Evolutionary conservation across 345 rosid species (phyloP), one percentile per base, ranked within the genome.

Genomic region (Aurinia saxatilis): DNA sequence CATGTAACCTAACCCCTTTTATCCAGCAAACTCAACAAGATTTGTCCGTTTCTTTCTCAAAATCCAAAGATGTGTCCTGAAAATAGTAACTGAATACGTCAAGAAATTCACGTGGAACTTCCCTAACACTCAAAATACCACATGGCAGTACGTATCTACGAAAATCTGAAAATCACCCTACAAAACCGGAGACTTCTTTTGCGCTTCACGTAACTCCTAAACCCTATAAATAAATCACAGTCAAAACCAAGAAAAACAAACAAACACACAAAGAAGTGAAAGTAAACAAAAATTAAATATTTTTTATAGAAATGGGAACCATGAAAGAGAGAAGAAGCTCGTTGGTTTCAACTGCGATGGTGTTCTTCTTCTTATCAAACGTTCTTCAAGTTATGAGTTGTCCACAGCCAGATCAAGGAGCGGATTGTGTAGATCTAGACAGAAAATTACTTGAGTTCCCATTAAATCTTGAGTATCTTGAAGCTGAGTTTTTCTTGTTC

Each of bases 401-500:
- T 44, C 18, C 30, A 27, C 30, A 27, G 30, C 30, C 60, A 1
- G 17, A 49, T 3, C 30, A 7, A 13, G 11, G 39, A 2, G 4
- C 29, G 42, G 2, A 57, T 38, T 71, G 75, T 44, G 50, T 60
- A 0, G 60, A 57, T 38, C 58, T 19, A 25, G 75, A 71, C 60
- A 50, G 54, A 50, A 64, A 57, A 33, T 67, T 90, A 23, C 34
- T 93, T 33, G 96, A 90, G 80, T 87, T 93, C 50, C 88, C 99
- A 5, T 61, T 90, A 45, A 93, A 93, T 75, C 63, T 93, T 18
- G 97, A 87, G 74, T 93, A 84, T 58, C 71, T 93, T 18, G 99
- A 93, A 68, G 97, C 99, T 1, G 99, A 93, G 78, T 86, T 90
- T 73, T 87, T 93, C 78, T 61, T 87, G 70, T 75, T 50, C 35